A percentile compares a stretch with the other conserved stretches of the same genome.
phyloP scores from a whole-genome alignment of 2,329 filamentous ascomycete genomes.

The Aspergillus quadrilineatus region DNA sequence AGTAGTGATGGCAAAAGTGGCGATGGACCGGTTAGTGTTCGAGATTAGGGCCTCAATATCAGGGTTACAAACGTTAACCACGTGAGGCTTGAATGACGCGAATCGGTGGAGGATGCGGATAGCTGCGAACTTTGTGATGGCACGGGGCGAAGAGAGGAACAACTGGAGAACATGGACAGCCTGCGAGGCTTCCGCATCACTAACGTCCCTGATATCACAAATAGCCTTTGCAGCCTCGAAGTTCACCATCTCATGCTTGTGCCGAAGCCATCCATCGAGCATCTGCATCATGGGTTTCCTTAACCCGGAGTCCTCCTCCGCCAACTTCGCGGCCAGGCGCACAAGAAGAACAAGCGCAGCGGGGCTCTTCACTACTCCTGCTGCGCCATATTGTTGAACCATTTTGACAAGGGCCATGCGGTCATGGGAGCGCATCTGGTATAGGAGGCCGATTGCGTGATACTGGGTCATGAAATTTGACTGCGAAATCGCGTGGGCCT shows the following conservation, averaged over 20 bases:
- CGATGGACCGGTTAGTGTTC: constrained; percentile 94
- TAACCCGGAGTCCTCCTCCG: constrained; percentile 85
- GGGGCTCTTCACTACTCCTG: constrained; percentile 91
- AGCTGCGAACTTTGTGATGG: constrained; percentile 95
- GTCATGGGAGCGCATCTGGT: constrained; percentile 97
- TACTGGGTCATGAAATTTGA: constrained; percentile 98
- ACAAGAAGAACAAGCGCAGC: constrained; percentile 91
- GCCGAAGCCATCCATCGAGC: constrained; percentile 91
- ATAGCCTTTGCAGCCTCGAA: constrained; percentile 99
- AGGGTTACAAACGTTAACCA: constrained; percentile 90
- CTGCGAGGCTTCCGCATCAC: constrained; percentile 85
- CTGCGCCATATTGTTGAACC: constrained; percentile 96
- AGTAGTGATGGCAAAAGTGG: constrained; percentile 97
- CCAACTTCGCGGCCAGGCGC: constrained; percentile 85
- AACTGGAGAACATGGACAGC: constrained; percentile 94
- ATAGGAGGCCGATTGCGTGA: constrained; percentile 93
- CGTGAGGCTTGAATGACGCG: constrained; percentile 91
- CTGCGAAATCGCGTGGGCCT: constrained; percentile 69
- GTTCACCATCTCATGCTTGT: constrained; percentile 99
- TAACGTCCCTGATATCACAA: constrained; percentile 89
- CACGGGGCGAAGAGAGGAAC: constrained; percentile 91
- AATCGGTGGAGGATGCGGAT: constrained; percentile 96
- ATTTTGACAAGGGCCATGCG: constrained; percentile 99
- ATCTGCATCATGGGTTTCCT: constrained; percentile 96
- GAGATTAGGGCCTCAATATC: constrained; percentile 97